These are phyloP conservation scores for Lentinula edodes DNA, from an alignment of 768 basidiomycete species.

Conservation along the genomic window DNA sequence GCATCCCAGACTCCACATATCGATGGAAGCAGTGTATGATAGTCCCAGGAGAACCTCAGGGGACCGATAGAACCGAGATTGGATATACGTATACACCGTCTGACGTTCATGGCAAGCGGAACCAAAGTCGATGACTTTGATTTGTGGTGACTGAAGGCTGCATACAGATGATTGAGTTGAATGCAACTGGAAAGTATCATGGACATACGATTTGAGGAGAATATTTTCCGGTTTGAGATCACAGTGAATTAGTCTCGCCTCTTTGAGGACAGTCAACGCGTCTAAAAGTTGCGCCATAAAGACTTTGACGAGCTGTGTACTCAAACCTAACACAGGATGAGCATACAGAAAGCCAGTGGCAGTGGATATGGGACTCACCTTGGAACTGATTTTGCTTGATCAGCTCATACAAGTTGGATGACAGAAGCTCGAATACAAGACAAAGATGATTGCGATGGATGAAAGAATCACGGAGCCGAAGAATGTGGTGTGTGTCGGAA, in stretches of 20 bases:
- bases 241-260: slow-evolving; percentile 94
- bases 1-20: slow-evolving; percentile 99
- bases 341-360: background rate
- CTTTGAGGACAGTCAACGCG: slow-evolving; percentile 87
- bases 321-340: slow-evolving; percentile 33
- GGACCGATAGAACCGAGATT: slow-evolving; percentile 96
- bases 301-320: slow-evolving; percentile 96
- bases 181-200: background rate
- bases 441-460: slow-evolving; percentile 96
- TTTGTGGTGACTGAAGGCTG: slow-evolving; percentile 93
- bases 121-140: slow-evolving; percentile 99
- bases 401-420: slow-evolving; percentile 96
- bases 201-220: slow-evolving; percentile 80
- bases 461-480: slow-evolving; percentile 92
- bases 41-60: slow-evolving; percentile 95
- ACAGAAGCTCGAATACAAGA: slow-evolving; percentile 95
- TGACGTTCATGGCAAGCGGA: slow-evolving; percentile 98
- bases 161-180: slow-evolving; percentile 5
- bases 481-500: slow-evolving; percentile 92
- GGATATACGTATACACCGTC: slow-evolving; percentile 99
- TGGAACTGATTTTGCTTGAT: slow-evolving; percentile 99
- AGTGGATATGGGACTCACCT: slow-evolving; percentile 32
- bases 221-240: slow-evolving; percentile 99
- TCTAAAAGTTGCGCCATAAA: slow-evolving; percentile 96
- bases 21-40: slow-evolving; percentile 91